Base-by-base conservation (phyloP, 352 stramenopile species). In the Poterioochromonas sp. region DNA sequence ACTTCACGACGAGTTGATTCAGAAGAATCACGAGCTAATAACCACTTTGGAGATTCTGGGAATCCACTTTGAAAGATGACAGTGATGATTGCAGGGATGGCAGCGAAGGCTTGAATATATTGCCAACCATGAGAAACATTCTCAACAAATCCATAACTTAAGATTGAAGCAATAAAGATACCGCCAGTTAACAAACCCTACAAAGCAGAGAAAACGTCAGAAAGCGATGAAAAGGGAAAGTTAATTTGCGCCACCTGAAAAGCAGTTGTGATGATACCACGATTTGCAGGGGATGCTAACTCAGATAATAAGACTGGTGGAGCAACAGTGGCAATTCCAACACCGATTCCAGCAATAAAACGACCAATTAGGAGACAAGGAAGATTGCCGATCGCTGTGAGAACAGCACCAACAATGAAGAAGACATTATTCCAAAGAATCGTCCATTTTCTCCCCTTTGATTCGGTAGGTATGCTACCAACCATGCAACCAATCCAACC, bases 101-200 rank as follows among this genome's bases (percentile, higher is more conserved):
- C 68, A 60, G 5, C 15, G 41, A 77, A 80, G 32, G 62, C 73
- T 29, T 85, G 79, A 20, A 87, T 80, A 54, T 82, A 88, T 78
- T 88, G 84, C 90, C 90, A 95, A 0, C 90, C 90, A 15, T 88
- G 90, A 0, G 86, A 84, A 32, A 94, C 87, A 60, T 90, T 87
- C 0, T 82, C 85, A 20, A 93, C 87, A 34, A 95, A 73, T 34
- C 87, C 85, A 74, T 87, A 91, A 0, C 90, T 90, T 47, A 94
- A 76, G 20, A 94, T 71, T 2, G 86, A 86, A 0, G 88, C 89
- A 32, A 82, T 76, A 15, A 95, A 83, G 79, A 94, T 94, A 43
- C 90, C 90, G 73, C 94, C 88, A n/a, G 90, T 94, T 39, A 95
- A 79, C 79, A 87, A 84, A n/a, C n/a, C n/a, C n/a, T n/a, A n/a